phyloP scores from a whole-genome alignment of 768 basidiomycete species.

The Mycena amicta region DNA sequence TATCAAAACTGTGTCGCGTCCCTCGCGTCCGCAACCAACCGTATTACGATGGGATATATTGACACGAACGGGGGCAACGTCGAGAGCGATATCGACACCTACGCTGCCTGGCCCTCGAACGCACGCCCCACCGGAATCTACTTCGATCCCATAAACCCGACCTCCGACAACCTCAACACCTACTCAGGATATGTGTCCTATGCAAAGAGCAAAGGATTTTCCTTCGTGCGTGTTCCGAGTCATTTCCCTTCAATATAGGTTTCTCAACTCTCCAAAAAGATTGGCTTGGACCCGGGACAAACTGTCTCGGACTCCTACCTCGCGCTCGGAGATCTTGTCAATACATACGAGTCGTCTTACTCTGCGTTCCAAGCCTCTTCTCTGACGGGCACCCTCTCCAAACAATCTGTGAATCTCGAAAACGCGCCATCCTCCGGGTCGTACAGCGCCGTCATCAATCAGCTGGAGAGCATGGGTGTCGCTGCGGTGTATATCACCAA shows the following conservation, averaged over 20 bases:
- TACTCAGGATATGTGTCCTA: slow-evolving; percentile 21
- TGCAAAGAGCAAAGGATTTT: slow-evolving; percentile 3
- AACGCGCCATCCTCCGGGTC: slow-evolving; percentile 1
- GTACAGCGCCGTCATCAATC: background rate
- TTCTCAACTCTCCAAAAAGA: background rate
- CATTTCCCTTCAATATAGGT: too few relatives aligned
- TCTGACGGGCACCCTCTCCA: background rate
- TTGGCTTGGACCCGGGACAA: background rate
- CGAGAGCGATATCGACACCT: slow-evolving; percentile 26
- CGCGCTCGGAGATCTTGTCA: slow-evolving; percentile 4
- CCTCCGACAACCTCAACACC: background rate
- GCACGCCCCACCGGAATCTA: slow-evolving; percentile 30
- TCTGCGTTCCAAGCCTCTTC: background rate
- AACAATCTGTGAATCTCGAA: slow-evolving; percentile 1
- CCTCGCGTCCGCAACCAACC: slow-evolving; percentile 21
- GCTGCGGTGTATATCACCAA: slow-evolving; percentile 9
- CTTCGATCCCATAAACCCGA: slow-evolving; percentile 28
- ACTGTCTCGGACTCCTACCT: background rate
- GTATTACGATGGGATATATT: slow-evolving; percentile 29
- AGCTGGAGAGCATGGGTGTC: slow-evolving; percentile 1
- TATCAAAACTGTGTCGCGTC: slow-evolving; percentile 29
- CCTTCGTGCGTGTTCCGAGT: slow-evolving; percentile 2
- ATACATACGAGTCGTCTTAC: slow-evolving; percentile 5
- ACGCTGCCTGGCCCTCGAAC: slow-evolving; percentile 26
- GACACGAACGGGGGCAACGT: slow-evolving; percentile 14